Percentiles rank a stretch among this genome's conserved stretches.
Evolutionary conservation across 2,329 filamentous ascomycete species (phyloP).

Genomic region (Aureobasidium musti): DNA sequence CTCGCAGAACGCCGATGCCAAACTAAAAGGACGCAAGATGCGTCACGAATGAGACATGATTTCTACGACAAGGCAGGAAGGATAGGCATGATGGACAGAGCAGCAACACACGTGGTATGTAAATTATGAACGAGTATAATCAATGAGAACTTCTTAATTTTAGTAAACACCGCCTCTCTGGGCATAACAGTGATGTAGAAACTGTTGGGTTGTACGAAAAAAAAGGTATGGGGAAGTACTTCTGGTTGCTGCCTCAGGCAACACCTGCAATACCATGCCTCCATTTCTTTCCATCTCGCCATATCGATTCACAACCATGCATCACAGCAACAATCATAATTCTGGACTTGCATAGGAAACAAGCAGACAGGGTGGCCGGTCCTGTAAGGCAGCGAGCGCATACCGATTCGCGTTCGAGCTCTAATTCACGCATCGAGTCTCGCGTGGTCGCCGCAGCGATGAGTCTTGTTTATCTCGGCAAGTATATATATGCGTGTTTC

Average conservation of each 20-base stretch:
- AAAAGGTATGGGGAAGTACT: neutral
- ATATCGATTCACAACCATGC: too few species aligned
- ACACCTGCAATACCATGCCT: neutral
- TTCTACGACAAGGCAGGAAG: neutral
- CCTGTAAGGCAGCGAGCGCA: neutral
- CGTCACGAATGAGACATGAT: constrained; percentile 19
- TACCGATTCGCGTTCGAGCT: neutral
- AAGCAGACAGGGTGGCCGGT: neutral
- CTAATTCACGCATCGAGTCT: neutral
- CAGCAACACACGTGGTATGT: neutral
- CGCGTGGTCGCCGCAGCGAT: neutral
- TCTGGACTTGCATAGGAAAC: neutral
- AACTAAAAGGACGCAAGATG: constrained; percentile 23
- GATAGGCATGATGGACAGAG: neutral
- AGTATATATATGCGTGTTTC: neutral
- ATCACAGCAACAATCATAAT: neutral
- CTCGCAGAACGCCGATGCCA: constrained; percentile 14
- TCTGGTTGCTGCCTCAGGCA: neutral
- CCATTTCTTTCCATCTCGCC: neutral
- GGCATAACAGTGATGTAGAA: too few species aligned
- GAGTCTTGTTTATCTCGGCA: neutral
- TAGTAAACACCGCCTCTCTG: too few species aligned
- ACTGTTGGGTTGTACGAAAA: too few species aligned
- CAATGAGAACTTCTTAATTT: neutral
- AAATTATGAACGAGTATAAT: neutral